A percentile compares a stretch with the other conserved stretches of the same genome.
Evolutionary conservation across 495 filamentous ascomycete genomes (phyloP).

Genomic region (Neurospora sp.): DNA sequence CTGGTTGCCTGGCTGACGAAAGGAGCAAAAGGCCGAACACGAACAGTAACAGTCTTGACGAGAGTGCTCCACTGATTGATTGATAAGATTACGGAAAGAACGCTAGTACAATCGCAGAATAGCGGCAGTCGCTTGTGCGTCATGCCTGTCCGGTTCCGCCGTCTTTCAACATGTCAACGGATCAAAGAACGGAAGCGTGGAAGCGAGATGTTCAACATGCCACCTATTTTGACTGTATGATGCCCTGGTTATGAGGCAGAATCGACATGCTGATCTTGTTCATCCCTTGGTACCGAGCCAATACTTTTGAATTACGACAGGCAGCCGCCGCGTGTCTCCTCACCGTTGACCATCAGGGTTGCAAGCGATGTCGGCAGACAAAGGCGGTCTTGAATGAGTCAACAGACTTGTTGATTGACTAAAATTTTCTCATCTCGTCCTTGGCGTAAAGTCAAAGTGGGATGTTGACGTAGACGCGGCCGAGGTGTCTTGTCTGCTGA

Average conservation of each 20-base stretch:
- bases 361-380: background rate
- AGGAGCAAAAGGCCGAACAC: background rate
- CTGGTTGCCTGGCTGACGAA: background rate
- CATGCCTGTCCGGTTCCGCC: background rate
- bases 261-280: background rate
- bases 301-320: background rate
- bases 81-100: slow-evolving; percentile 25
- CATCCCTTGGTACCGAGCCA: background rate
- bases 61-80: slow-evolving; percentile 22
- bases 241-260: background rate
- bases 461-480: no score
- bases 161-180: background rate
- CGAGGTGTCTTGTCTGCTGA: no score
- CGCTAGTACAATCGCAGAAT: slow-evolving; percentile 5
- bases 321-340: background rate
- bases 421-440: no score
- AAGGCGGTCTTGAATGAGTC: background rate
- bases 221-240: background rate
- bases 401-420: background rate
- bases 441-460: no score
- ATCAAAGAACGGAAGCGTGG: background rate
- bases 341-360: background rate
- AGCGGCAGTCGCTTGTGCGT: slow-evolving; percentile 1
- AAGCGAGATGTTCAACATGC: background rate
- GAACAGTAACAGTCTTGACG: background rate